phyloP scores from a whole-genome alignment of 2,329 filamentous ascomycete species.

The Botrytis tulipae region DNA sequence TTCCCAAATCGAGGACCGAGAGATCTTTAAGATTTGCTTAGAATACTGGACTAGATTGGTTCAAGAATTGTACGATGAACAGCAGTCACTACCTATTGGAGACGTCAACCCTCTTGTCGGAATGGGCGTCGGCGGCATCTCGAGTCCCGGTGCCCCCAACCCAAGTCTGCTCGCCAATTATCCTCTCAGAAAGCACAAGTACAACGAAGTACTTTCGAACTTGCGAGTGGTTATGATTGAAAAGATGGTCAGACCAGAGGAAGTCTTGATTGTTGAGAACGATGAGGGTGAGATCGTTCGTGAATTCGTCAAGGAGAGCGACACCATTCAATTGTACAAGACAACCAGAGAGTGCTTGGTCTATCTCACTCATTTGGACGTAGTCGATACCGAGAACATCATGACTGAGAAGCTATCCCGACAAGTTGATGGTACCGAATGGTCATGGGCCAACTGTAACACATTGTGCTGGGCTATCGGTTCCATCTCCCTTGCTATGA shows the following conservation, averaged over 20 bases:
- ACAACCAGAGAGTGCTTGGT: slow-evolving; percentile 96
- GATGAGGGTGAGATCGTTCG: slow-evolving; percentile 98
- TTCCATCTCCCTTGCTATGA: slow-evolving; percentile 98
- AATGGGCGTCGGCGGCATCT: slow-evolving; percentile 67
- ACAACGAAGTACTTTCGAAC: slow-evolving; percentile 89
- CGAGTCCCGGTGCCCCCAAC: slow-evolving; percentile 81
- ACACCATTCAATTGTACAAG: slow-evolving; percentile 99
- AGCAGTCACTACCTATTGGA: slow-evolving; percentile 92
- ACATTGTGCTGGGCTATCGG: slow-evolving; percentile 99
- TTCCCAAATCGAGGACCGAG: slow-evolving; percentile 96
- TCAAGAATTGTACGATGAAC: slow-evolving; percentile 97
- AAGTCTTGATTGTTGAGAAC: slow-evolving; percentile 98
- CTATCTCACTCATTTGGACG: slow-evolving; percentile 95
- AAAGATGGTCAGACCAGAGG: slow-evolving; percentile 98
- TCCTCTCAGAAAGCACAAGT: slow-evolving; percentile 96
- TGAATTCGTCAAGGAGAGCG: slow-evolving; percentile 98
- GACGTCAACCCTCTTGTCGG: slow-evolving; percentile 88
- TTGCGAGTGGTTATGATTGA: slow-evolving; percentile 98
- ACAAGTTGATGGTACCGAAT: slow-evolving; percentile 92
- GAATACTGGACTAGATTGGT: slow-evolving; percentile 99
- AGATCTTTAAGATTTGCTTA: slow-evolving; percentile 98
- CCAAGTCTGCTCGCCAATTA: slow-evolving; percentile 83
- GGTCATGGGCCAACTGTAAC: slow-evolving; percentile 99
- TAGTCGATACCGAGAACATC: slow-evolving; percentile 95
- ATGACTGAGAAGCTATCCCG: slow-evolving; percentile 98